These are phyloP conservation scores for Geoglossum glabrum DNA, from an alignment of 495 filamentous ascomycete species.

Conservation along the genomic window DNA sequence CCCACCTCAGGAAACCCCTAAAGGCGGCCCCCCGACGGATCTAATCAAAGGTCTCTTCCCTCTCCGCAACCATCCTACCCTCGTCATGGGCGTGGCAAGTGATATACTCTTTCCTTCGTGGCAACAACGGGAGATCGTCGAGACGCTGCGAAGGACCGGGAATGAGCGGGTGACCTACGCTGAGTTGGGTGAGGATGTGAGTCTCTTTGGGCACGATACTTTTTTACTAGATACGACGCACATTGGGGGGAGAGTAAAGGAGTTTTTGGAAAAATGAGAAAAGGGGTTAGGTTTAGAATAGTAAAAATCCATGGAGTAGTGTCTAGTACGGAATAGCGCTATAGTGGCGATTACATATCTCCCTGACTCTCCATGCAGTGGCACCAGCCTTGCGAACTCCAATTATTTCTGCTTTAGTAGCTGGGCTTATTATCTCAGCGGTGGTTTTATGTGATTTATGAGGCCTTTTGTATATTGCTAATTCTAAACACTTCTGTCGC, in stretches of 20 bases:
- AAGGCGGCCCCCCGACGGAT: conserved; percentile 42
- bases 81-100: conserved; percentile 87
- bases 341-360: too few relatives aligned
- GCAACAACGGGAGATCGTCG: conserved; percentile 91
- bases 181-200: conserved; percentile 80
- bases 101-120: conserved; percentile 96
- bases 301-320: too few relatives aligned
- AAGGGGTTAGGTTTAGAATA: too few relatives aligned
- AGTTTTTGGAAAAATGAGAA: conserved; percentile 34
- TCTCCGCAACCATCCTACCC: conserved; percentile 50
- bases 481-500: too few relatives aligned
- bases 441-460: too few relatives aligned
- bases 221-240: conserved; percentile 86
- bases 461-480: too few relatives aligned
- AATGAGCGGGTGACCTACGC: conserved; percentile 67
- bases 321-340: too few relatives aligned
- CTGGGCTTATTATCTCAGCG: too few relatives aligned
- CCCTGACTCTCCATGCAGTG: too few relatives aligned
- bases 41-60: conserved; percentile 53
- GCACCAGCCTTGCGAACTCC: too few relatives aligned
- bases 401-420: too few relatives aligned
- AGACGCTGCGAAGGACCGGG: conserved; percentile 53
- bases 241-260: conserved; percentile 62
- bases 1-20: conserved; percentile 11
- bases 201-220: conserved; percentile 89